These are phyloP conservation scores for Theileria orientalis DNA, from an alignment of 169 alveolate species.

Conservation along the genomic window DNA sequence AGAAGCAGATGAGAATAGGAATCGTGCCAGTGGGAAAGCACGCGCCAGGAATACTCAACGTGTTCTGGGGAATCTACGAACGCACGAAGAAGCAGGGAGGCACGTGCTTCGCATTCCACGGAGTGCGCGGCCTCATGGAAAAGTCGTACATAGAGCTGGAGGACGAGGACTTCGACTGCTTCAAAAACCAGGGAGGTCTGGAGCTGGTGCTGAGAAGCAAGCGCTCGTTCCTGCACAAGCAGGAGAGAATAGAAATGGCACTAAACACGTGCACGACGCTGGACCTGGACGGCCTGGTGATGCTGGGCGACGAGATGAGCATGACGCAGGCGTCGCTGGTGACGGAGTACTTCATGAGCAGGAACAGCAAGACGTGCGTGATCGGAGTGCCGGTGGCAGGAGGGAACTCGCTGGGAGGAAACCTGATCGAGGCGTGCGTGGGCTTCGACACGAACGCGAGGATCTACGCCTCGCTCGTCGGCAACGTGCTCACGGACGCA, in stretches of 20 bases:
- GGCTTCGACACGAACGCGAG: slow-evolving; percentile 98
- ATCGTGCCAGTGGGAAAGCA: slow-evolving; percentile 91
- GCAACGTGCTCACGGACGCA: slow-evolving; percentile 97
- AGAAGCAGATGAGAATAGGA: slow-evolving; percentile 86
- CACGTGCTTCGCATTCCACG: slow-evolving; percentile 86
- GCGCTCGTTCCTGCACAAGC: slow-evolving; percentile 68
- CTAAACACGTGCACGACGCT: slow-evolving; percentile 78
- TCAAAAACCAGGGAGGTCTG: slow-evolving; percentile 94
- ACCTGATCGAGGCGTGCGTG: slow-evolving; percentile 88
- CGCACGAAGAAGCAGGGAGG: slow-evolving; percentile 79
- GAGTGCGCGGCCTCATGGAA: slow-evolving; percentile 86
- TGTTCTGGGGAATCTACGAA: slow-evolving; percentile 92
- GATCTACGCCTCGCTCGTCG: slow-evolving; percentile 93
- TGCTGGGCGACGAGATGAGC: slow-evolving; percentile 95
- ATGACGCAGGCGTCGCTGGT: slow-evolving; percentile 91
- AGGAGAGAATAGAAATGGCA: slow-evolving; percentile 66
- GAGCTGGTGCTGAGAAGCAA: slow-evolving; percentile 89
- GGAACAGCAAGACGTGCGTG: slow-evolving; percentile 84
- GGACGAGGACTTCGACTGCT: slow-evolving; percentile 84
- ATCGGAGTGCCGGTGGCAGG: slow-evolving; percentile 96
- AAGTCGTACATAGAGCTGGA: slow-evolving; percentile 85
- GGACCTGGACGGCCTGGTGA: slow-evolving; percentile 90
- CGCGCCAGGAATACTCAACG: slow-evolving; percentile 97
- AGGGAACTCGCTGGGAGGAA: slow-evolving; percentile 88
- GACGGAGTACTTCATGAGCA: slow-evolving; percentile 86